Conservation (phyloP, 2,329 filamentous ascomycete genomes). For the Cladosporium colombiae region DNA sequence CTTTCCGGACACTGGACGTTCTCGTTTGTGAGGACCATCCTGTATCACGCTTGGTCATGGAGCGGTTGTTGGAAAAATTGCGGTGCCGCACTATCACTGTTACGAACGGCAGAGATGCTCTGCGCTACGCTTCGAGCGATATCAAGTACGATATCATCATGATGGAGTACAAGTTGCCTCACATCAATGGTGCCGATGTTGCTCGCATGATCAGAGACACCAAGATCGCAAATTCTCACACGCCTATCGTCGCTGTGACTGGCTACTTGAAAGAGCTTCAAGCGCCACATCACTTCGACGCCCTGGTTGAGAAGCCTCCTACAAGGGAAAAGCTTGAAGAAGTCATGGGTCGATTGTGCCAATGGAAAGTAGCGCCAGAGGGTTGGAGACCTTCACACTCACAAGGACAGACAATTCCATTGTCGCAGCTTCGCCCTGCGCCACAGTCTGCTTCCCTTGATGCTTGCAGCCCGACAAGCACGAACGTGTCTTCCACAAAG, state of each 20-base stretch:
- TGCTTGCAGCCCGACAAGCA: conserved; percentile 75
- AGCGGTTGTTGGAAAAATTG: conserved; percentile 91
- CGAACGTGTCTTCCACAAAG: conserved; percentile 67
- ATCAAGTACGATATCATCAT: conserved; percentile 99
- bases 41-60: conserved; percentile 97
- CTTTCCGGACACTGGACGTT: conserved; percentile 88
- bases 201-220: conserved; percentile 97
- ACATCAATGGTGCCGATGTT: conserved; percentile 92
- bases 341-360: conserved; percentile 81
- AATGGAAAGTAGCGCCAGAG: conserved; percentile 82
- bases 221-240: conserved; percentile 90
- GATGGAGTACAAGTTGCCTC: conserved; percentile 92
- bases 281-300: conserved; percentile 93
- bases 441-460: conserved; percentile 39
- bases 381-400: conserved; percentile 49
- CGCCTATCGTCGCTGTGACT: conserved; percentile 93
- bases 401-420: conserved; percentile 52
- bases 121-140: conserved; percentile 91
- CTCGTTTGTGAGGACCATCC: conserved; percentile 98
- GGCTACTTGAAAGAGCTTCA: conserved; percentile 97
- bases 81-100: conserved; percentile 93
- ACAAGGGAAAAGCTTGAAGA: conserved; percentile 89
- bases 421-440: conserved; percentile 65
- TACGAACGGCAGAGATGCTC: conserved; percentile 84
- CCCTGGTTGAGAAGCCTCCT: conserved; percentile 93